Percentiles rank a stretch among this genome's conserved stretches.
phyloP scores from a whole-genome alignment of 139 green algal genomes.

The Chlamydomonas incerta region DNA sequence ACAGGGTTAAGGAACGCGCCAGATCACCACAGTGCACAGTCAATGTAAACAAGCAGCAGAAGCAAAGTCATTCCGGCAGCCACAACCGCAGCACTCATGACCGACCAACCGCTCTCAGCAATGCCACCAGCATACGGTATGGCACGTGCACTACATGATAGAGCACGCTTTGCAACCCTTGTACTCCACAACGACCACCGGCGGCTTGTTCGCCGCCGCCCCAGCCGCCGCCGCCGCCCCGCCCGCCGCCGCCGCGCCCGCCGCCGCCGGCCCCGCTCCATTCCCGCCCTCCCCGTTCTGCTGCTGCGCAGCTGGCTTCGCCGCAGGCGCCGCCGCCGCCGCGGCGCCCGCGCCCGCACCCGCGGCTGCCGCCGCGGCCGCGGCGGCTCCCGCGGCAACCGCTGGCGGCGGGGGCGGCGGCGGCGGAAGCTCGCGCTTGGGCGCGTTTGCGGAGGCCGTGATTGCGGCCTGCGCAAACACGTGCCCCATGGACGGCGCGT shows the following conservation, averaged over 20 bases:
- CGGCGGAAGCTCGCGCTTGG: background rate
- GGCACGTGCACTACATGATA: too few species aligned
- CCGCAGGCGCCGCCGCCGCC: background rate
- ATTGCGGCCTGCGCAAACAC: constrained; percentile 35
- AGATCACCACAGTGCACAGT: too few species aligned
- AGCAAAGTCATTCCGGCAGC: too few species aligned
- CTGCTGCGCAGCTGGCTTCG: background rate
- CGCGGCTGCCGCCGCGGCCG: background rate
- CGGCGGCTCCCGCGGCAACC: background rate
- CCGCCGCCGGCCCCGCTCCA: background rate
- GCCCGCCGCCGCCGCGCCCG: background rate
- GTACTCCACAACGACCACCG: constrained; percentile 22
- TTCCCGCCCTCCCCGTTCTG: background rate
- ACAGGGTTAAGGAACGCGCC: too few species aligned
- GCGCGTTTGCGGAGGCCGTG: background rate
- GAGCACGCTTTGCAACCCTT: constrained; percentile 8
- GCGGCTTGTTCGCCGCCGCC: background rate
- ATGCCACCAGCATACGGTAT: too few species aligned
- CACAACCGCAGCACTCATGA: too few species aligned
- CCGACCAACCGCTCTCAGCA: too few species aligned
- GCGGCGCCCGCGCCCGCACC: background rate
- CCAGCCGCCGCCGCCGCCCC: background rate
- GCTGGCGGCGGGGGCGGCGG: background rate
- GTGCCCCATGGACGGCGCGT: background rate
- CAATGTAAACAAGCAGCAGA: too few species aligned